Evolutionary conservation across 2,329 filamentous ascomycete species (phyloP).

Genomic region (Monosporascus sp.): DNA sequence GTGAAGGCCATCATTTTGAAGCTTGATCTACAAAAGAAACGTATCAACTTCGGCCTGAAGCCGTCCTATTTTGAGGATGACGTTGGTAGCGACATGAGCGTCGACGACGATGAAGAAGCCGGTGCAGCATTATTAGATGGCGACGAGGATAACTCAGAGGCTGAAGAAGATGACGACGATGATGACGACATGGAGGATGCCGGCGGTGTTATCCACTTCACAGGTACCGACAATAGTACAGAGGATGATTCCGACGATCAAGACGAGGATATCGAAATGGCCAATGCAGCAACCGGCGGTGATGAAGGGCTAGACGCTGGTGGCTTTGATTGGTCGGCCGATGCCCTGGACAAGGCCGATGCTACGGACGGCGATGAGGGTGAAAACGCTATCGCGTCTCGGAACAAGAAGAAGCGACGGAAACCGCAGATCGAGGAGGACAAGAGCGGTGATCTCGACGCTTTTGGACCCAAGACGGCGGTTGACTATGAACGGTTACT

Average conservation of each 20-base stretch:
- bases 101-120: constrained; percentile 39
- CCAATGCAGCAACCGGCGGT: constrained; percentile 30
- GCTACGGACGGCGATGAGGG: constrained; percentile 47
- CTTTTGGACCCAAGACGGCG: constrained; percentile 79
- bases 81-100: constrained; percentile 26
- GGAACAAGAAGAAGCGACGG: constrained; percentile 64
- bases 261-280: constrained; percentile 39
- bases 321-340: constrained; percentile 85
- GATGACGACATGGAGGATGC: constrained; percentile 44
- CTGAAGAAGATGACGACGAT: constrained; percentile 41
- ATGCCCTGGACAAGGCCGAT: constrained; percentile 52
- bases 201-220: constrained; percentile 39
- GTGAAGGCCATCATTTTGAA: constrained; percentile 88
- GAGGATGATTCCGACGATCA: constrained; percentile 36
- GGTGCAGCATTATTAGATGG: constrained; percentile 35
- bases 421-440: constrained; percentile 79
- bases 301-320: constrained; percentile 59
- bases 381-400: constrained; percentile 24
- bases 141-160: constrained; percentile 32
- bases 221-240: constrained; percentile 36
- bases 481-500: constrained; percentile 93
- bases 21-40: constrained; percentile 67
- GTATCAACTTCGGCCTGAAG: constrained; percentile 87
- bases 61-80: constrained; percentile 77
- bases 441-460: constrained; percentile 85